phyloP scores from a whole-genome alignment of 176 grass and related monocot genomes.

The Musa acuminata region DNA sequence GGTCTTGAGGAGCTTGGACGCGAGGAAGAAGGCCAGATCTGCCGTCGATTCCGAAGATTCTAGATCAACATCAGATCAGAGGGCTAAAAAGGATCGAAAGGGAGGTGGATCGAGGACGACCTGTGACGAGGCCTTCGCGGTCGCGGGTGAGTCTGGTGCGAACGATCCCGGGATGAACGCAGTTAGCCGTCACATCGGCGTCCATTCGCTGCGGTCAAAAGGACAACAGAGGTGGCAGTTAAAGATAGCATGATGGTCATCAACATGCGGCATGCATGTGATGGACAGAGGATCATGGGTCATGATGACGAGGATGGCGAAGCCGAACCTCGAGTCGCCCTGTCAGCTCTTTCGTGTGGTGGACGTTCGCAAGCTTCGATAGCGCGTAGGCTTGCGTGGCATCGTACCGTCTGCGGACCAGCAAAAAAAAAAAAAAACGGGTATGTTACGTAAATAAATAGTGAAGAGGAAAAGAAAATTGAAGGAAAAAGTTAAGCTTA shows the following conservation, averaged over 20 bases:
- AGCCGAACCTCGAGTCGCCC: conserved; percentile 41
- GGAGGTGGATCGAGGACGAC: not conserved
- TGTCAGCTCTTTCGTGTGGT: conserved; percentile 70
- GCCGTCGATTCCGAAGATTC: not conserved
- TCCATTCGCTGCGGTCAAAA: conserved; percentile 36
- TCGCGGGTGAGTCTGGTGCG: conserved; percentile 88
- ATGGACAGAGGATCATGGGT: not conserved
- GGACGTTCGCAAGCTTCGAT: conserved; percentile 78
- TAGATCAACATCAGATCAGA: not conserved
- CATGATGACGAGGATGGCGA: not conserved
- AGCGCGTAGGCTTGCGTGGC: conserved; percentile 85
- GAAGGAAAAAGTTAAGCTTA: conserved; percentile 15
- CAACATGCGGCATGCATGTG: not conserved
- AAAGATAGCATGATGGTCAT: not conserved
- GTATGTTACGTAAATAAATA: not conserved
- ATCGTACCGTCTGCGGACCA: conserved; percentile 50
- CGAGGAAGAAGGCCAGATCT: conserved; percentile 86
- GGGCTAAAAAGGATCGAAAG: not conserved
- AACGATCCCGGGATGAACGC: conserved; percentile 91
- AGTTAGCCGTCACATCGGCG: conserved; percentile 77
- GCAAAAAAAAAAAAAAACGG: not conserved
- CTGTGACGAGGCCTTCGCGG: conserved; percentile 69
- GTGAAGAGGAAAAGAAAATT: not conserved
- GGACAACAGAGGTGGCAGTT: not conserved
- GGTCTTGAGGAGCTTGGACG: conserved; percentile 88